Evolutionary conservation across 2,329 filamentous ascomycete genomes (phyloP).

Genomic region (Pseudocercospora pini-densiflorae): DNA sequence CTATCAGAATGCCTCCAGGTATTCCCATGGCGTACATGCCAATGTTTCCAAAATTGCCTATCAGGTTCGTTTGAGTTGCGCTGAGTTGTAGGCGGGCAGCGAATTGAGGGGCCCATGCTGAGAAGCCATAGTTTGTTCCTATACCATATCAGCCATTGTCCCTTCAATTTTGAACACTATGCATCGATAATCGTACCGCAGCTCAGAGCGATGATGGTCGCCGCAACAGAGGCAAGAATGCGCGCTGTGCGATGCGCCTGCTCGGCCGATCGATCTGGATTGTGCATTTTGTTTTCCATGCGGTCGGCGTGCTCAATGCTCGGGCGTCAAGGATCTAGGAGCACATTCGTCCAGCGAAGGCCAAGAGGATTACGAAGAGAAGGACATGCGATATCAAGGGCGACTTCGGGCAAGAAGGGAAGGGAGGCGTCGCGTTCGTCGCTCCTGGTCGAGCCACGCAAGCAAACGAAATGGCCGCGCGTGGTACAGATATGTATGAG

Average conservation of each 20-base stretch:
- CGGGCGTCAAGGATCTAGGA: neutral
- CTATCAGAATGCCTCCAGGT: conserved; percentile 85
- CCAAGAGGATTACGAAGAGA: neutral
- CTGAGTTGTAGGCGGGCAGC: conserved; percentile 83
- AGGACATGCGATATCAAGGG: neutral
- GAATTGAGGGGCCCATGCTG: conserved; percentile 96
- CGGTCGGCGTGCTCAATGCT: neutral
- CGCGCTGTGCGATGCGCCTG: conserved; percentile 65
- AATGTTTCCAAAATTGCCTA: conserved; percentile 78
- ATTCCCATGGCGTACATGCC: conserved; percentile 94
- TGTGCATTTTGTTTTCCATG: neutral
- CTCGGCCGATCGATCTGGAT: conserved; percentile 39
- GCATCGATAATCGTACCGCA: conserved; percentile 77
- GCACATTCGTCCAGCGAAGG: neutral
- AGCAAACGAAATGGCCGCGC: neutral
- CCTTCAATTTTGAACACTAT: conserved; percentile 49
- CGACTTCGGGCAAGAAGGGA: neutral
- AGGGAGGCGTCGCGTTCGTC: neutral
- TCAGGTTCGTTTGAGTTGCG: conserved; percentile 90
- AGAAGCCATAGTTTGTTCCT: conserved; percentile 86
- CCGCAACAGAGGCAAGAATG: conserved; percentile 81
- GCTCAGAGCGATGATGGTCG: conserved; percentile 81
- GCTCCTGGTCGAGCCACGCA: neutral
- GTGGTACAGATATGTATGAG: conserved; percentile 1
- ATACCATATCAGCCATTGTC: conserved; percentile 70